A percentile compares a stretch with the other conserved stretches of the same genome.
Evolutionary conservation across 345 rosid species (phyloP).

Genomic region (Bruguiera sexangula): DNA sequence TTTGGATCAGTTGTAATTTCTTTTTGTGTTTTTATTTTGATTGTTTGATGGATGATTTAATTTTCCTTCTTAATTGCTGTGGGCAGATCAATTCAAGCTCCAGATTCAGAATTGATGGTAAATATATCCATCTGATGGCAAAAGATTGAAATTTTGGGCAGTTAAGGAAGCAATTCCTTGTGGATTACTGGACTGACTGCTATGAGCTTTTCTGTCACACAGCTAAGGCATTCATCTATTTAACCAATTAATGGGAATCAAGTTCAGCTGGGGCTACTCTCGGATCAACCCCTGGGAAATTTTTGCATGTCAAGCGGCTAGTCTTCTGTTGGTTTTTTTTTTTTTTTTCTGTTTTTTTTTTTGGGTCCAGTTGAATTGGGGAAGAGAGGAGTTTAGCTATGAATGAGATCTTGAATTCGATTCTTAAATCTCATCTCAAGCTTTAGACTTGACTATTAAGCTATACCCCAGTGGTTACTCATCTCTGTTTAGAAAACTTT

Average conservation of each 20-base stretch:
- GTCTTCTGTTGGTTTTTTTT: not conserved
- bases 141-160: constrained; percentile 33
- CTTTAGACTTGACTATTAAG: too few relatives aligned
- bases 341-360: too few relatives aligned
- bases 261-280: not conserved
- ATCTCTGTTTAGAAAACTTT: not conserved
- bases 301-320: not conserved
- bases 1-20: not conserved
- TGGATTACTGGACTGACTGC: not conserved
- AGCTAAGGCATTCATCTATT: not conserved
- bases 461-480: too few relatives aligned
- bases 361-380: too few relatives aligned
- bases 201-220: not conserved
- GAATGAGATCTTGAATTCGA: too few relatives aligned
- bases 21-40: not conserved
- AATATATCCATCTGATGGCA: constrained; percentile 53
- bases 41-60: not conserved
- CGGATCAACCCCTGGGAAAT: not conserved
- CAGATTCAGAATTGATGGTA: constrained; percentile 51
- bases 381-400: too few relatives aligned
- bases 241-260: constrained; percentile 5
- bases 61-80: constrained; percentile 1
- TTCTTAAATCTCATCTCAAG: too few relatives aligned
- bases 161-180: constrained; percentile 1
- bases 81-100: constrained; percentile 64